Base-by-base conservation (phyloP, 129 eudicot species). In the Chrysanthemum lavandulifolium region DNA sequence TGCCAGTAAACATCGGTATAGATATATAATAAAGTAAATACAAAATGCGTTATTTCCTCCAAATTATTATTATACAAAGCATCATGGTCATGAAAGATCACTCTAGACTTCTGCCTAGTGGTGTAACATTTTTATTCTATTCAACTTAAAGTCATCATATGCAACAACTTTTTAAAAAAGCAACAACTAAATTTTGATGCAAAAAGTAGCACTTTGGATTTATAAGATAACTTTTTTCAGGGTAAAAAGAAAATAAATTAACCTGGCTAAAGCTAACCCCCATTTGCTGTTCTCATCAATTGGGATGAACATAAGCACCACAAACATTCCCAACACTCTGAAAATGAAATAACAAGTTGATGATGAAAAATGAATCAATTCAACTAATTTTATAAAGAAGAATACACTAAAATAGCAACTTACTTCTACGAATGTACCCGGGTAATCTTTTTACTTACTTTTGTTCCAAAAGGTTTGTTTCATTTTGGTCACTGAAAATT, bases 211-310 rank as follows among this genome's bases (percentile, higher is more conserved):
- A 57, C 25, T 18, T 51, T 0, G 53, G 63, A 78, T 10, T 25
- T 65, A 8, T 10, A 71, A 12, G 56, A 62, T 33, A n/a, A n/a
- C n/a, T 13, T 9, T n/a, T 18, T n/a, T n/a, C n/a, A n/a, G n/a
- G n/a, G n/a, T n/a, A n/a, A n/a, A n/a, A n/a, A n/a, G n/a, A n/a
- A n/a, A n/a, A n/a, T 49, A 36, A 36, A 36, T 31, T 31, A 71
- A 94, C 97, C 93, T 90, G 61, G 96, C 84, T 68, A 94, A 47
- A 70, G 82, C 85, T 53, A 89, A 68, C 29, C 97, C 97, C 83
- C 81, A 84, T 78, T 73, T 86, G 71, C 95, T 89, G 65, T 77
- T 82, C 3, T 85, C 94, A 60, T 95, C 83, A 67, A 95, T 78
- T 8, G 99, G 99, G 29, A 90, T 73, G 78, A 90, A 75, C 74